A percentile compares a stretch with the other conserved stretches of the same genome.
These are phyloP conservation scores for Aphanomyces astaci DNA, from an alignment of 352 stramenopile genomes.

Conservation along the genomic window DNA sequence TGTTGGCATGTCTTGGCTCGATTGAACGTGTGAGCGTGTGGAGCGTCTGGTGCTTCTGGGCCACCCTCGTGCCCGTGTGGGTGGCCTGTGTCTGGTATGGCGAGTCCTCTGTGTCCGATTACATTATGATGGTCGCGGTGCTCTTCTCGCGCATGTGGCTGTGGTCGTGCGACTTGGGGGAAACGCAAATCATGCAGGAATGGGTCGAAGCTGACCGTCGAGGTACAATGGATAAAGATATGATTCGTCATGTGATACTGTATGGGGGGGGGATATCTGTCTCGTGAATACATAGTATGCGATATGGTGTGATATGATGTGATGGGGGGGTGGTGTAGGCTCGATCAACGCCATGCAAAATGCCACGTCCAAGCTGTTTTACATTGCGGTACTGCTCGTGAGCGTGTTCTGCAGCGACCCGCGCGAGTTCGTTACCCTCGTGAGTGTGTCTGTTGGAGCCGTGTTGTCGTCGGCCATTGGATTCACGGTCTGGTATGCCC, in stretches of 20 bases:
- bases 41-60: slow-evolving; percentile 57
- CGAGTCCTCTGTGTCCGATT: slow-evolving; percentile 42
- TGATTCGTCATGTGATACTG: no score
- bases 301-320: no score
- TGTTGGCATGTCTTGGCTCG: slow-evolving; percentile 29
- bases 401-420: slow-evolving; percentile 39
- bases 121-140: slow-evolving; percentile 44
- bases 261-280: no score
- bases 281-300: no score
- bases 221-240: slow-evolving; percentile 22
- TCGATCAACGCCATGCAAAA: slow-evolving; percentile 60
- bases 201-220: slow-evolving; percentile 46
- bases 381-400: slow-evolving; percentile 44
- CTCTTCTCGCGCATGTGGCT: slow-evolving; percentile 47
- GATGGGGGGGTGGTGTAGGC: no score
- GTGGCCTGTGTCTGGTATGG: slow-evolving; percentile 36
- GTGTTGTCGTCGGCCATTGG: slow-evolving; percentile 42
- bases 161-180: slow-evolving; percentile 47
- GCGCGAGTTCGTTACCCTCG: slow-evolving; percentile 59
- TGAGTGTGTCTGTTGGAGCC: slow-evolving; percentile 41
- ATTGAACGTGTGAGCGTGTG: slow-evolving; percentile 42
- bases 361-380: slow-evolving; percentile 47
- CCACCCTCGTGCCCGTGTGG: slow-evolving; percentile 37
- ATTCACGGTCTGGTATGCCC: slow-evolving; percentile 47
- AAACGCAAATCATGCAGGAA: slow-evolving; percentile 69